Base-by-base conservation (phyloP, 306 rosid genomes). In the Astragalus membranaceus region DNA sequence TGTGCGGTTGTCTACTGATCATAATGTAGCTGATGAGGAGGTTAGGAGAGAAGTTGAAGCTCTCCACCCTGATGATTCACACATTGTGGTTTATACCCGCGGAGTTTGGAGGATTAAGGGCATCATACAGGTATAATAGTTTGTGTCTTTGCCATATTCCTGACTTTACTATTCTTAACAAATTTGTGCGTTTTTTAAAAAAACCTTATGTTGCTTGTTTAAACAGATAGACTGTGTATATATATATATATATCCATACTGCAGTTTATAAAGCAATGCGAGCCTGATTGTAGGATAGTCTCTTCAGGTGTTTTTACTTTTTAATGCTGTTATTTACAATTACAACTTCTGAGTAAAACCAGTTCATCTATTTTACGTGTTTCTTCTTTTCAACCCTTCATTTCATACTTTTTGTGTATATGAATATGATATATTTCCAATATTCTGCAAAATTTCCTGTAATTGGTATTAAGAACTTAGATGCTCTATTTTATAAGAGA, bases 51-150 rank as follows among this genome's bases (percentile, higher is more conserved):
- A 94, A 75, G 92, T 94, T 14, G 87, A 84, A 75, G 96, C 97
- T 41, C 95, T 88, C 53, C 97, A 94, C 70, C 99, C 99, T 2
- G 99, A 94, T 67, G 99, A 94, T 80, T 51, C 95, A 1, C 96
- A 84, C 17, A 63, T 89, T 43, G 97, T 94, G 44, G 92, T 94
- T 20, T 79, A 81, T 71, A 81, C 43, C 48, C 97, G 88, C 1
- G 99, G 99, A 51, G 94, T 86, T 50, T 94, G 99, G 99, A 87
- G 99, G 70, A 89, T 94, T 51, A 94, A 94, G 75, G 99, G 99
- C 53, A 94, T 94, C 69, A 94, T 94, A 84, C 99, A 94, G 99
- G 97, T 91, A 87, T 46, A 59, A 12, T 2, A 9, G 37, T 32
- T 26, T 26, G 4, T 26, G 3, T 26, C 30, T 26, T 3, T 26